Percentiles rank a stretch among this genome's conserved stretches.
phyloP scores from a whole-genome alignment of 2,329 filamentous ascomycete species.

The Periconia macrospinosa region DNA sequence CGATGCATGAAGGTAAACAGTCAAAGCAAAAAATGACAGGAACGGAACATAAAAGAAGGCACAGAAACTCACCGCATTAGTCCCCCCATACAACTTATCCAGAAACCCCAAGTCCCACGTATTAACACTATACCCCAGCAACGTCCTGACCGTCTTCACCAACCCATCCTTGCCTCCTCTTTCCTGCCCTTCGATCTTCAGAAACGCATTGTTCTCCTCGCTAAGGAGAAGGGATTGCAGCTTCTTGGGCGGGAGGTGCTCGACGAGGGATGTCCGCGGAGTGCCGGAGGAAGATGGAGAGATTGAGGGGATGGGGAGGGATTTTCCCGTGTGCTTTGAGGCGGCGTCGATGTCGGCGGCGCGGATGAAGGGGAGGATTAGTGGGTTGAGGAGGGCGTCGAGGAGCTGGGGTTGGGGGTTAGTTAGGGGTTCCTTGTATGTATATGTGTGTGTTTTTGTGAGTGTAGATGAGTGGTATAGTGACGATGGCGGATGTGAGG shows the following conservation, averaged over 20 bases:
- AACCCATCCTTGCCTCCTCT: constrained; percentile 48
- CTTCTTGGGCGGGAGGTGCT: constrained; percentile 48
- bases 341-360: constrained; percentile 68
- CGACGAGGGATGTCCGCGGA: constrained; percentile 48
- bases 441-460: neutral
- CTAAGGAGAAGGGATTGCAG: constrained; percentile 42
- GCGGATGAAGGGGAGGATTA: constrained; percentile 72
- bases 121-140: constrained; percentile 88
- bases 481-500: neutral
- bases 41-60: neutral
- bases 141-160: constrained; percentile 59
- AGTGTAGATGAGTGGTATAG: no score
- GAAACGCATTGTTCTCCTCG: constrained; percentile 8
- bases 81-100: constrained; percentile 92
- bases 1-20: no score
- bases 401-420: constrained; percentile 58
- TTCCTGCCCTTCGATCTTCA: constrained; percentile 37
- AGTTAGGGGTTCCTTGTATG: neutral
- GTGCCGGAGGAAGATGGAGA: constrained; percentile 41
- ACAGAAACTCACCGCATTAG: constrained; percentile 68
- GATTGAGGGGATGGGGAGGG: constrained; percentile 61
- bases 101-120: constrained; percentile 98
- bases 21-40: no score
- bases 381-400: constrained; percentile 62
- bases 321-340: constrained; percentile 57